phyloP scores from a whole-genome alignment of 345 rosid genomes.

The Eutrema heterophyllum region DNA sequence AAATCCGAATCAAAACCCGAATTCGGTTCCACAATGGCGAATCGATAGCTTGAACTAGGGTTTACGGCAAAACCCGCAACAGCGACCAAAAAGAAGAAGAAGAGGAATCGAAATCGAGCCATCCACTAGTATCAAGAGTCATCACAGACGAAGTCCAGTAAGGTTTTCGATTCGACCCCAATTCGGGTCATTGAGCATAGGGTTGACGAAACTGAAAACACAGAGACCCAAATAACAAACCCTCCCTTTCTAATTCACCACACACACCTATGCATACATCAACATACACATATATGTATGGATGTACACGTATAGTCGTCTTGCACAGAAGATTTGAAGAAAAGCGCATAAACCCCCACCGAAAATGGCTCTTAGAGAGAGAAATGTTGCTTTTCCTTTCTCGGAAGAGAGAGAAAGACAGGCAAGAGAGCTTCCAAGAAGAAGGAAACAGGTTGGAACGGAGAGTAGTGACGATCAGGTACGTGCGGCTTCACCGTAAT shows the following conservation, averaged over 20 bases:
- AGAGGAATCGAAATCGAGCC: slow-evolving; percentile 47
- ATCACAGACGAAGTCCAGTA: slow-evolving; percentile 42
- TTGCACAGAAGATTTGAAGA: slow-evolving; percentile 3
- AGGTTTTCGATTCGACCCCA: slow-evolving; percentile 36
- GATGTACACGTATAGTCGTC: slow-evolving; percentile 20
- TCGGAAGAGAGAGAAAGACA: slow-evolving; percentile 24
- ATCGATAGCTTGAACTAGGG: slow-evolving; percentile 35
- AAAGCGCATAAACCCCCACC: slow-evolving; percentile 35
- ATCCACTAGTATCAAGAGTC: slow-evolving; percentile 50
- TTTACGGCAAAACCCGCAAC: slow-evolving; percentile 32
- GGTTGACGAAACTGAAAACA: slow-evolving; percentile 17
- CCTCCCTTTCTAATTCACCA: not conserved
- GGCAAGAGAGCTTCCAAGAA: slow-evolving; percentile 23
- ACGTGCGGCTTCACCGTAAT: slow-evolving; percentile 25
- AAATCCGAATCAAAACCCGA: slow-evolving; percentile 30
- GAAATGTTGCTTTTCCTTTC: slow-evolving; percentile 23
- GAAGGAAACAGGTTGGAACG: slow-evolving; percentile 37
- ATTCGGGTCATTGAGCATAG: slow-evolving; percentile 28
- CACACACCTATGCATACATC: slow-evolving; percentile 11
- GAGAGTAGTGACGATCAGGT: slow-evolving; percentile 16
- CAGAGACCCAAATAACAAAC: slow-evolving; percentile 1
- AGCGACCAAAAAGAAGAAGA: slow-evolving; percentile 28
- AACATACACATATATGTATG: slow-evolving; percentile 4
- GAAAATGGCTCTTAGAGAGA: slow-evolving; percentile 32
- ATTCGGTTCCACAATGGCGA: slow-evolving; percentile 44